phyloP scores from a whole-genome alignment of 345 rosid species.

The Xanthoceras sorbifolium region DNA sequence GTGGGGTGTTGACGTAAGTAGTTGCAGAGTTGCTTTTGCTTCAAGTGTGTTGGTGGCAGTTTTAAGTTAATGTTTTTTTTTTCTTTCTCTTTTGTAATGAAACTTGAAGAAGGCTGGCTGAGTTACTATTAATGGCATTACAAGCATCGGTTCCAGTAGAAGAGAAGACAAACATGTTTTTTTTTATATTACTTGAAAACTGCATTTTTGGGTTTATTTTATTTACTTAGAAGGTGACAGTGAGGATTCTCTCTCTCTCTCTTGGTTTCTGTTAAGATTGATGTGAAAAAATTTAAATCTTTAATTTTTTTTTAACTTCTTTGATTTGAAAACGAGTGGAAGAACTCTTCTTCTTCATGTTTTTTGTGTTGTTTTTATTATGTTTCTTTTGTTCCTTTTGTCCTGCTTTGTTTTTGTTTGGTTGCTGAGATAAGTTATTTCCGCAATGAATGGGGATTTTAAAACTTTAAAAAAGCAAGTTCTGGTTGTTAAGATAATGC shows the following conservation, averaged over 20 bases:
- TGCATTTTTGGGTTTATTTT: slow-evolving; percentile 15
- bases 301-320: not conserved
- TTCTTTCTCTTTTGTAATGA: too few relatives aligned
- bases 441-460: not conserved
- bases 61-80: not conserved
- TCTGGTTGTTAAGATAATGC: not conserved
- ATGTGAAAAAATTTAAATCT: not conserved
- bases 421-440: slow-evolving; percentile 4
- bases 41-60: not conserved
- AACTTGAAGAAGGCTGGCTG: not conserved
- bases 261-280: not conserved
- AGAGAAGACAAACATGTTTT: not conserved
- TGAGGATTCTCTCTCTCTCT: not conserved
- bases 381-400: slow-evolving; percentile 6
- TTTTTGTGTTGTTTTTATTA: not conserved
- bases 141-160: not conserved
- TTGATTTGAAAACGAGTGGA: not conserved
- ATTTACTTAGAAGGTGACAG: not conserved
- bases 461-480: not conserved
- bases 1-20: slow-evolving; percentile 17
- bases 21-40: not conserved
- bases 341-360: not conserved
- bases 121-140: slow-evolving; percentile 5
- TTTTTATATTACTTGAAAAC: slow-evolving; percentile 6
- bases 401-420: slow-evolving; percentile 5